Evolutionary conservation across 2,329 filamentous ascomycete genomes (phyloP), one percentile per base, ranked within the genome.

Genomic region (Colletotrichum australisinense): DNA sequence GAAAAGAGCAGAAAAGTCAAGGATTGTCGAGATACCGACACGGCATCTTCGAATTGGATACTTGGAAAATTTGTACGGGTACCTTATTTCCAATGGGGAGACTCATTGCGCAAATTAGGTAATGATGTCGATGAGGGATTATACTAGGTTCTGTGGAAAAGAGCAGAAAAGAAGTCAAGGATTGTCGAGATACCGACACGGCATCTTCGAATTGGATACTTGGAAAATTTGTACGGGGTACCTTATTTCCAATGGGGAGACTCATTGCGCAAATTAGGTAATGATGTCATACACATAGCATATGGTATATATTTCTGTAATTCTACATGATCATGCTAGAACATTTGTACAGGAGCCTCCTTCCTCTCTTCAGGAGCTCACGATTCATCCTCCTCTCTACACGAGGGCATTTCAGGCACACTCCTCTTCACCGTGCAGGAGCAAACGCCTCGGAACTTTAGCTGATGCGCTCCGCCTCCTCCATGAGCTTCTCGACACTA

Each of bases 391-490:
- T 42, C 35, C 16, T 16, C 35, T 16, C 35, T 16, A 42, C 5
- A 16, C 35, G 5, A 42, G 35, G 35, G 35, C 35, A 42, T 42
- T 16, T 11, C 14, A 16, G 35, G 14, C 35, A 42, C 16, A 42
- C 2, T 14, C 35, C 16, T 42, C 38, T 19, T 7, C 38, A 42
- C 38, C 5, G 16, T 7, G 16, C 16, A 42, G 3, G 3, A 42
- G 38, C 14, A 42, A 42, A 42, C 16, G 38, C 38, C 38, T 42
- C 38, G 9, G 32, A 26, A 55, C 32, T 35, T 74, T 63, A 91
- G 64, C 85, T 89, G 80, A 97, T 85, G 83, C 92, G 94, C 88
- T 98, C 95, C 0, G 94, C 92, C 87, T 98, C 96, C 76, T 97
- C 94, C 74, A 99, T 83, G 79, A 99, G 82, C 82, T 92, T 92